Percentiles rank a stretch among this genome's conserved stretches.
phyloP scores from a whole-genome alignment of 148 eudicot genomes.

The Arbutus unedo region DNA sequence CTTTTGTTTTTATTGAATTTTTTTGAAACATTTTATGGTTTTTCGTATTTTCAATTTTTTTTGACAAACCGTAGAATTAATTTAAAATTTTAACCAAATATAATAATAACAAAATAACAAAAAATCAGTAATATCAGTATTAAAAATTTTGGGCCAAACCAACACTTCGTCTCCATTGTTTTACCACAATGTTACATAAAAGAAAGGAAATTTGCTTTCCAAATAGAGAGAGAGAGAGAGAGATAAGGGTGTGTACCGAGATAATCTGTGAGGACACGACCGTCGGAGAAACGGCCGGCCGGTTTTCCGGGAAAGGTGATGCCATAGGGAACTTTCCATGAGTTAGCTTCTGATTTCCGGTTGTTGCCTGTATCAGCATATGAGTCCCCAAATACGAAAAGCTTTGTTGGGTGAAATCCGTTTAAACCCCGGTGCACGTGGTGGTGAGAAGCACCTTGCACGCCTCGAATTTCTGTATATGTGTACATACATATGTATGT shows the following conservation, averaged over 20 bases:
- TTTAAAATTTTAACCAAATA: too few relatives aligned
- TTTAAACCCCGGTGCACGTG: background rate
- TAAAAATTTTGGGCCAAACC: too few relatives aligned
- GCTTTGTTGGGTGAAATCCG: conserved; percentile 29
- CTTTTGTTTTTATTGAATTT: too few relatives aligned
- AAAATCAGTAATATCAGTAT: too few relatives aligned
- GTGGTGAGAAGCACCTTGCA: conserved; percentile 5
- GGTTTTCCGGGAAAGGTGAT: conserved; percentile 79
- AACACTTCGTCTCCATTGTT: too few relatives aligned
- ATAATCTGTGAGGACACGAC: conserved; percentile 77
- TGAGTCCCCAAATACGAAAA: conserved; percentile 91
- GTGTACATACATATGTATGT: background rate
- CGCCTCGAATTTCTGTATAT: background rate
- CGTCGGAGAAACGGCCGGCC: conserved; percentile 84
- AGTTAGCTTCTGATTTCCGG: conserved; percentile 20
- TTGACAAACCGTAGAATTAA: too few relatives aligned
- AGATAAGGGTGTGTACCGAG: conserved; percentile 40
- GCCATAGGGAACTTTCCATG: conserved; percentile 80
- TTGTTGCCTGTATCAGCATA: conserved; percentile 80
- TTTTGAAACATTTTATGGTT: too few relatives aligned
- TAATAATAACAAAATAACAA: too few relatives aligned
- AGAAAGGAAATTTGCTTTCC: too few relatives aligned
- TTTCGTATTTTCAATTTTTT: too few relatives aligned
- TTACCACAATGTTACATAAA: too few relatives aligned
- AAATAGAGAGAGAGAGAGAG: background rate